Base-by-base conservation (phyloP, 2,329 filamentous ascomycete genomes). In the Rhynchosporium agropyri region DNA sequence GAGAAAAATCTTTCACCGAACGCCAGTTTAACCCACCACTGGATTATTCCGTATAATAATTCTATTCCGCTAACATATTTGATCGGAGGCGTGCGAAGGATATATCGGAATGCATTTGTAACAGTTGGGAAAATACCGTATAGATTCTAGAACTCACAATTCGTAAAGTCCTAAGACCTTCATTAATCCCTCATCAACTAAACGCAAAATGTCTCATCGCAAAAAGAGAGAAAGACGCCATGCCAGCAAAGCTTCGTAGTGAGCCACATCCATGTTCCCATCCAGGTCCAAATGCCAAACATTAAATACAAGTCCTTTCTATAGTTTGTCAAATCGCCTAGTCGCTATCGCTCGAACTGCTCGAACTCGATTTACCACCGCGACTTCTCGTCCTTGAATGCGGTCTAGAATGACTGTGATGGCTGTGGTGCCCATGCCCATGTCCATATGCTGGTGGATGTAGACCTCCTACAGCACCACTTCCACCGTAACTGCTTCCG, bases 321-420 rank as follows among this genome's bases (percentile, higher is more conserved):
- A 28, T 28, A 26, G 12, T 15, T 42, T 2, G 43, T 13, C 6
- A 13, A 56, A 54, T 38, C 51, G 54, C 51, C 40, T 70, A 71
- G 55, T 71, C 68, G 36, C 67, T 70, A 55, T 68, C 68, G 10
- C 58, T 64, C 50, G 55, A 62, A 56, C 6, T 6, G 9, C 48
- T 54, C 26, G 57, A 60, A 58, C 53, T 61, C 12, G 51, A 49
- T 13, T 66, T 59, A 7, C 57, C 31, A 10, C 66, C 62, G 10
- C 68, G 62, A 43, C 66, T 68, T 20, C 70, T 55, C 20, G 59
- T 61, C 28, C 67, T 63, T 13, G 61, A 65, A 31, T 65, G 63
- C 13, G 58, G 46, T 29, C 43, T 48, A 10, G 63, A 48, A 45
- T 67, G 64, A 36, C 64, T 63, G 50, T 67, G 63, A 8, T 67